A percentile compares a stretch with the other conserved stretches of the same genome.
Conservation (phyloP, 768 basidiomycete species). For the Calocybe indica region DNA sequence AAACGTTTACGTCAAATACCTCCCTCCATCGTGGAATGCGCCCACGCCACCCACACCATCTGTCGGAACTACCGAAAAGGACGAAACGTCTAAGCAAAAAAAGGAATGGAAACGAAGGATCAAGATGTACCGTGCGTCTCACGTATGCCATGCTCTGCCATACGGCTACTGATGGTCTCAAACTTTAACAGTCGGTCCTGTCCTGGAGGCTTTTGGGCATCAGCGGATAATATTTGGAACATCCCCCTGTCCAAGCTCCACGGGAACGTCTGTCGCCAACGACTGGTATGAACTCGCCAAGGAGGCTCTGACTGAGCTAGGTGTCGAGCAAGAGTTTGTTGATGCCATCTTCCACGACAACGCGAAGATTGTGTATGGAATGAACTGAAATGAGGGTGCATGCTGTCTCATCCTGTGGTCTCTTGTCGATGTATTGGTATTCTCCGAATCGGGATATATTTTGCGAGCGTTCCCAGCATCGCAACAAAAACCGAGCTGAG, state of each 20-base stretch:
- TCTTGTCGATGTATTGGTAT: not conserved
- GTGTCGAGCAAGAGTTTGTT: slow-evolving; percentile 69
- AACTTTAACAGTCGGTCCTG: slow-evolving; percentile 57
- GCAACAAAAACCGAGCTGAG: too few relatives aligned
- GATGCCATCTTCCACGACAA: slow-evolving; percentile 65
- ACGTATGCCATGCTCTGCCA: slow-evolving; percentile 1
- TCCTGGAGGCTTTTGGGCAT: slow-evolving; percentile 81
- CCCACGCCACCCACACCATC: slow-evolving; percentile 45
- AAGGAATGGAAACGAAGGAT: slow-evolving; percentile 68
- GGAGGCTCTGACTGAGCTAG: slow-evolving; percentile 74
- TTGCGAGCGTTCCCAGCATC: too few relatives aligned
- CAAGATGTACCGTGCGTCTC: slow-evolving; percentile 78
- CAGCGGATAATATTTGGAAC: slow-evolving; percentile 81
- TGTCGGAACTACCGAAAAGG: slow-evolving; percentile 27
- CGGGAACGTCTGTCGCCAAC: slow-evolving; percentile 41
- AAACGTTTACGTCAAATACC: slow-evolving; percentile 65
- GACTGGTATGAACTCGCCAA: slow-evolving; percentile 82
- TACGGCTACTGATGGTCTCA: not conserved
- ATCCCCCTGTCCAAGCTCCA: slow-evolving; percentile 51
- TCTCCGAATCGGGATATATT: not conserved
- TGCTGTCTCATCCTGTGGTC: not conserved
- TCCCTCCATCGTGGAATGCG: slow-evolving; percentile 71
- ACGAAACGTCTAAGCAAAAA: slow-evolving; percentile 39
- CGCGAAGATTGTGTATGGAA: slow-evolving; percentile 41
- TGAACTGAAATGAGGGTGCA: slow-evolving; percentile 5